Evolutionary conservation across 768 basidiomycete genomes (phyloP), one percentile per base, ranked within the genome.

Genomic region (Trametes sanguinea): DNA sequence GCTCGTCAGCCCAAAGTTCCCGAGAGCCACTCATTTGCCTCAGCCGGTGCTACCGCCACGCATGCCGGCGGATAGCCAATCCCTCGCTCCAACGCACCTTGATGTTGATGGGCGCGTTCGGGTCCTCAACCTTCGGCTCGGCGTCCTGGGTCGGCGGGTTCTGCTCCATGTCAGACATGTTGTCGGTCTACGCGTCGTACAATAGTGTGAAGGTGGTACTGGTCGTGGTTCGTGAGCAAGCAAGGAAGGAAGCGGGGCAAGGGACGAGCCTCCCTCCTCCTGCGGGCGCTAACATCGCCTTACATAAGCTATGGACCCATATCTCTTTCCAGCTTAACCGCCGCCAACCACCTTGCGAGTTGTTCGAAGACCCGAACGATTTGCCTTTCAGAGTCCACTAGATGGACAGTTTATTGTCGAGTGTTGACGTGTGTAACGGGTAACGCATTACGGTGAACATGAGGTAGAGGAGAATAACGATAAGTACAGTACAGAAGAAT

Each of bases 81-180:
- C 11, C 6, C 35, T 37, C 37, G 44, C 32, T 32, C 37, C 51
- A 29, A 68, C 81, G 51, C 63, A 90, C 90, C 83, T 89, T 92
- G 74, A 92, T 85, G 70, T 90, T 92, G 72, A 92, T 92, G 37
- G 90, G 83, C 13, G 82, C 76, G 66, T 85, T 84, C 8, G 80
- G 73, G 64, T 86, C 84, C 73, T 85, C 87, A 27, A 73, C 35
- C 73, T 90, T 88, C 62, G 74, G 63, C 65, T 68, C 68, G 35
- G 81, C 73, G 17, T 81, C 79, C 53, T 81, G 77, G 44, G 71
- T 72, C 50, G 67, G 67, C 27, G 67, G 62, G 42, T 53, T 66
- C 44, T 76, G 77, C 45, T 77, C 77, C 27, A 80, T 77, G 66
- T 87, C 85, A 71, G 86, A 83, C 86, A 88, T 88, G 57, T 35